Conservation (phyloP, 208 protist species). For the Spongospora subterranea region DNA sequence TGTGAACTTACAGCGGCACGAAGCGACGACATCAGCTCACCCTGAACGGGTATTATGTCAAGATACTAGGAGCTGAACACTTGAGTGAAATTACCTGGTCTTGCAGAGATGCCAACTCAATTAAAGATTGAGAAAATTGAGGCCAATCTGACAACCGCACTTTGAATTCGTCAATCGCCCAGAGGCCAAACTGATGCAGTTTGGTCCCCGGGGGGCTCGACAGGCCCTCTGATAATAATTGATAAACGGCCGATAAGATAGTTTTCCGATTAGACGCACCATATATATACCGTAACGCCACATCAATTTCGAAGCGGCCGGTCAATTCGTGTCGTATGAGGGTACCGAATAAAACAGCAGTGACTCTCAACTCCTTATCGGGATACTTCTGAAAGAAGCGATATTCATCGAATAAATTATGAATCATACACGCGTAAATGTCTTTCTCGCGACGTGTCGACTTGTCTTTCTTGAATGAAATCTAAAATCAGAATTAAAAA, state of each 20-base stretch:
- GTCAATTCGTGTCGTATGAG: slow-evolving; percentile 82
- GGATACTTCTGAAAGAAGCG: slow-evolving; percentile 84
- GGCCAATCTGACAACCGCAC: slow-evolving; percentile 92
- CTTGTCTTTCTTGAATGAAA: slow-evolving; percentile 10
- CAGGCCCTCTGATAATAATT: slow-evolving; percentile 32
- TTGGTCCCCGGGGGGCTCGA: slow-evolving; percentile 83
- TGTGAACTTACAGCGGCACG: not conserved
- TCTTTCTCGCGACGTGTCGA: slow-evolving; percentile 73
- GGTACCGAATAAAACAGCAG: slow-evolving; percentile 80
- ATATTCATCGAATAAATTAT: slow-evolving; percentile 88
- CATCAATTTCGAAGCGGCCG: not conserved
- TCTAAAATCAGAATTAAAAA: slow-evolving; percentile 9
- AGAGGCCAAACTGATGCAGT: slow-evolving; percentile 93
- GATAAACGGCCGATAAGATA: not conserved
- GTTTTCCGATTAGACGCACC: not conserved
- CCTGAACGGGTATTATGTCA: no score
- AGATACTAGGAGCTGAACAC: not conserved
- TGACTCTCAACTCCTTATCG: slow-evolving; percentile 81
- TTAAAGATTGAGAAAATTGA: slow-evolving; percentile 80
- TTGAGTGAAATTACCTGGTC: not conserved
- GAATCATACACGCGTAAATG: slow-evolving; percentile 84
- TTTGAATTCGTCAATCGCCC: slow-evolving; percentile 91
- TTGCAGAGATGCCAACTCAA: slow-evolving; percentile 68
- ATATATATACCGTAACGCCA: slow-evolving; percentile 23
- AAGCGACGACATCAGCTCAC: not conserved